Base-by-base conservation (phyloP, 2,329 filamentous ascomycete species). In the Corniculantispora saksenae region DNA sequence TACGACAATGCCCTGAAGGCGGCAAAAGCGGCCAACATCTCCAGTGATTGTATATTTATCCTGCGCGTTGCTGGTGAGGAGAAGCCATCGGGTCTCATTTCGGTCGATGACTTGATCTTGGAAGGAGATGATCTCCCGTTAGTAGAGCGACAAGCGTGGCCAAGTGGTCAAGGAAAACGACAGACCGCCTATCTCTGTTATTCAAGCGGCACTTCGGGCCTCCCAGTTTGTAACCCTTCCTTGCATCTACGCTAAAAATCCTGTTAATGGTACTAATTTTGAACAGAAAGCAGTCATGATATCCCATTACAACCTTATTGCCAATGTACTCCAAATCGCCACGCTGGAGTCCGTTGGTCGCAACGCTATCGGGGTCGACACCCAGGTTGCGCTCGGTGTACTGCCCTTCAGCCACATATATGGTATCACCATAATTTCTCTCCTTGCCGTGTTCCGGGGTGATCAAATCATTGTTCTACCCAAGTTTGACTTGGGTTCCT, bases 351-450 rank as follows among this genome's bases (percentile, higher is more conserved):
- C 73, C 66, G 69, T 79, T 61, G 63, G 74, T n/a, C 75, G 81
- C 66, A 74, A 77, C 67, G 69, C 73, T 38, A 70, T 74, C 5
- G 73, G 72, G 15, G 67, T 83, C 50, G 73, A 74, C 4, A 81
- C 76, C 0, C 78, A 84, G 65, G 76, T 84, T 23, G 79, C 76
- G 2, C 83, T 94, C 0, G 91, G 91, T 6, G 80, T 94, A n/a
- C 80, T 94, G 0, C 91, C 91, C 0, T 87, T 93, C 72, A 93
- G 90, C 69, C 92, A 96, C 72, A 95, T 95, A 68, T 96, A 94
- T 75, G 87, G 87, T 4, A 79, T 95, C 43, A 86, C 93, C 6
- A 86, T 93, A 19, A 86, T 93, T 66, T 87, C 86, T 50, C 88
- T 92, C 74, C 77, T 81, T 1, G 83, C 83, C 29, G 80, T 87